Conservation (phyloP, 2,329 filamentous ascomycete genomes). For the Ascochyta pisi region DNA sequence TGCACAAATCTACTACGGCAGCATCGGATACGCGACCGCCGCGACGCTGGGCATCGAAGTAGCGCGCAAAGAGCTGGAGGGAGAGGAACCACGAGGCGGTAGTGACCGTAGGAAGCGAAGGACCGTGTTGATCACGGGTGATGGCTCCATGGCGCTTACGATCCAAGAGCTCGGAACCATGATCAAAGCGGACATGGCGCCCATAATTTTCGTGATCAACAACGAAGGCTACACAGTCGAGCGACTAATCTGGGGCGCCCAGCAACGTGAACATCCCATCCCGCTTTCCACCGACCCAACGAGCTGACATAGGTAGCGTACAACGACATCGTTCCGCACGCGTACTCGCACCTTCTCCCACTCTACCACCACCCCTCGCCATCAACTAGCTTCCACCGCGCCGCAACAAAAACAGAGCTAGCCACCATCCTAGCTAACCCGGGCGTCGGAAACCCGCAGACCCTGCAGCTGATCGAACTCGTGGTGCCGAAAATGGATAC, state of each 20-base stretch:
- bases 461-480: constrained; percentile 52
- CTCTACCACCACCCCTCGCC: constrained; percentile 49
- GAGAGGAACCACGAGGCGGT: background rate
- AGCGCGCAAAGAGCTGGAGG: constrained; percentile 58
- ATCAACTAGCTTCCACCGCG: constrained; percentile 44
- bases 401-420: constrained; percentile 49
- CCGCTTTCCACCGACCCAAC: background rate
- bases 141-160: constrained; percentile 70
- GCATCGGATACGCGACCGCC: constrained; percentile 53
- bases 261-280: constrained; percentile 33
- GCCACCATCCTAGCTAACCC: constrained; percentile 42
- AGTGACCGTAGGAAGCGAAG: constrained; percentile 29
- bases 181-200: constrained; percentile 52
- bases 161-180: constrained; percentile 71
- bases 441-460: constrained; percentile 37
- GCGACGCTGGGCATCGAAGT: constrained; percentile 52
- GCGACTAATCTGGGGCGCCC: constrained; percentile 54
- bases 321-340: constrained; percentile 51
- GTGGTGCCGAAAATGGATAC: constrained; percentile 51
- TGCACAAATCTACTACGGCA: constrained; percentile 54
- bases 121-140: constrained; percentile 66
- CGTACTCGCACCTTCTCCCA: constrained; percentile 50
- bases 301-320: constrained; percentile 34
- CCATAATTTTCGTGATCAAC: constrained; percentile 54
- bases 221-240: constrained; percentile 58